Conservation (phyloP, 1,284 basidiomycete genomes). For the Bjerkandera adusta region DNA sequence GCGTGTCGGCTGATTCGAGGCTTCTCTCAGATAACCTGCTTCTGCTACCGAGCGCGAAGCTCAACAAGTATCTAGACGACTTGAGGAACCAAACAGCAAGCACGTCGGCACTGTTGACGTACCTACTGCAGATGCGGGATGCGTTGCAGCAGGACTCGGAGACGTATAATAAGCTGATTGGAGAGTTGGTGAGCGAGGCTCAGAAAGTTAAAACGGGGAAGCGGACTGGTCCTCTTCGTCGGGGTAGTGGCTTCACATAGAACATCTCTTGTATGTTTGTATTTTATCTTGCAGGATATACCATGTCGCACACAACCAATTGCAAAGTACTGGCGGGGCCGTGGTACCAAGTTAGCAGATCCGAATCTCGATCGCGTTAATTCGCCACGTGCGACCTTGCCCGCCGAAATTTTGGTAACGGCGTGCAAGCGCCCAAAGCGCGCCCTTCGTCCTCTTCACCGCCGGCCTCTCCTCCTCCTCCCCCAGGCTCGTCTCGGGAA, state of each 20-base stretch:
- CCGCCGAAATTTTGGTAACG: conserved; percentile 11
- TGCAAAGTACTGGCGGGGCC: no score
- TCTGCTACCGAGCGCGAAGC: conserved; percentile 61
- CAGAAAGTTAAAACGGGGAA: conserved; percentile 74
- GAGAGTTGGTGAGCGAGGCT: conserved; percentile 78
- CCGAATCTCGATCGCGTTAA: conserved; percentile 1
- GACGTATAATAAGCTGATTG: conserved; percentile 80
- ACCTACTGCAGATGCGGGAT: conserved; percentile 81
- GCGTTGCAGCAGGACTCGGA: conserved; percentile 86
- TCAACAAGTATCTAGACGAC: conserved; percentile 67
- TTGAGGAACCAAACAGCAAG: conserved; percentile 68
- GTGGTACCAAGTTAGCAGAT: no score
- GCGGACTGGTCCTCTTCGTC: conserved; percentile 41
- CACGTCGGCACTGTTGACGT: conserved; percentile 72
- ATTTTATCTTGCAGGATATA: no score
- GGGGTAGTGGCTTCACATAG: conserved; percentile 43
- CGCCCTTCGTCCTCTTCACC: neutral
- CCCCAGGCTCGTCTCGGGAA: conserved; percentile 1
- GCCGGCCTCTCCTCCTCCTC: neutral
- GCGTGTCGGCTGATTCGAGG: neutral
- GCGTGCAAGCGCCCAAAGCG: conserved; percentile 1
- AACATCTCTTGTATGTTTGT: no score
- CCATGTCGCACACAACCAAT: no score
- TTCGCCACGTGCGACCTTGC: conserved; percentile 7
- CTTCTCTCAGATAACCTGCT: conserved; percentile 59